Percentiles rank a stretch among this genome's conserved stretches.
Conservation (phyloP, 176 grass and related monocot genomes). For the Rhipidocladum racemiflorum region DNA sequence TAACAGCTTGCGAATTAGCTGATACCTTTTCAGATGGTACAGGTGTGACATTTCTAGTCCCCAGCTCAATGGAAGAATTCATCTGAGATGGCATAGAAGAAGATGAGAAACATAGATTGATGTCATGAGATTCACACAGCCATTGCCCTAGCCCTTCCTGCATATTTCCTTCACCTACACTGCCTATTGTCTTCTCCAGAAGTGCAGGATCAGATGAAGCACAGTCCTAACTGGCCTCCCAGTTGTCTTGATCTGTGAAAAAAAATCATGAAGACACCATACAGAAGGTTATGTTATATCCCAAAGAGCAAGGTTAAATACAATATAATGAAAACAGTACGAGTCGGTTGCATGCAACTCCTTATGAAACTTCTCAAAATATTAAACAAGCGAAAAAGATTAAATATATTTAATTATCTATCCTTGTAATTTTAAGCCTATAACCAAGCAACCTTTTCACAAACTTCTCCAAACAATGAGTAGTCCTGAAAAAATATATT, state of each 20-base stretch:
- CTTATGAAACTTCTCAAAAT: not conserved
- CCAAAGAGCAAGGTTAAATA: not conserved
- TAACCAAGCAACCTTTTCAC: not conserved
- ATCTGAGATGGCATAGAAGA: not conserved
- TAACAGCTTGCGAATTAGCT: slow-evolving; percentile 5
- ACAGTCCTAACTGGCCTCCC: slow-evolving; percentile 3
- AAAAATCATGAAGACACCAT: slow-evolving; percentile 10
- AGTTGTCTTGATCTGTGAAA: slow-evolving; percentile 13
- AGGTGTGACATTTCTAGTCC: not conserved
- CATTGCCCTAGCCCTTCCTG: slow-evolving; percentile 1
- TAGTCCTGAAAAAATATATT: not conserved
- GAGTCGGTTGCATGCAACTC: not conserved
- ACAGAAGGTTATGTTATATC: slow-evolving; percentile 20
- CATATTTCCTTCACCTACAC: slow-evolving; percentile 15
- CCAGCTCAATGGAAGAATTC: slow-evolving; percentile 24
- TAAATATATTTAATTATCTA: not conserved
- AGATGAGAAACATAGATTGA: slow-evolving; percentile 33
- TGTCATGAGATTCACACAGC: slow-evolving; percentile 4
- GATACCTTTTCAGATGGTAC: slow-evolving; percentile 21
- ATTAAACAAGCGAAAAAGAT: slow-evolving; percentile 16
- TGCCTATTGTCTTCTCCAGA: not conserved
- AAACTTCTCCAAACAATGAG: not conserved
- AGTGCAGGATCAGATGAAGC: not conserved
- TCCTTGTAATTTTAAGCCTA: not conserved
- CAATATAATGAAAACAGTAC: not conserved